Percentiles rank a stretch among this genome's conserved stretches.
Evolutionary conservation across 1,139 yeast species (phyloP).

Genomic region (Meyerozyma guilliermondii): DNA sequence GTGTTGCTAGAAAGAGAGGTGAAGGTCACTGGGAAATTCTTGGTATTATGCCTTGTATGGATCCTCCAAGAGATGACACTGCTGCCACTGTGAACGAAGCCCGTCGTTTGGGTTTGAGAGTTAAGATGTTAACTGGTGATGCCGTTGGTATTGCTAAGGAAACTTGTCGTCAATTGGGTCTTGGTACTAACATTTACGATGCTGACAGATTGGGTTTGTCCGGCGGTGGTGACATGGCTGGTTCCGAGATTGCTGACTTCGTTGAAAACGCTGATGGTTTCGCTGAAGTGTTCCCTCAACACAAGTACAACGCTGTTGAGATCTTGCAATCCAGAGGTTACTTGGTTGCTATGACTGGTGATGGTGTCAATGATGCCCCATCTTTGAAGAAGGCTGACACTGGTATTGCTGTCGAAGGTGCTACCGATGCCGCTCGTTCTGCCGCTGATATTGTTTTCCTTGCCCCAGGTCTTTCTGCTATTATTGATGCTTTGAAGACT

Average conservation of each 20-base stretch:
- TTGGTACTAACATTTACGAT: slow-evolving; percentile 95
- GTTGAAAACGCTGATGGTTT: slow-evolving; percentile 97
- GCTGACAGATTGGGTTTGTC: slow-evolving; percentile 96
- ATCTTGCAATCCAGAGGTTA: slow-evolving; percentile 87
- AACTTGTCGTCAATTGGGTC: slow-evolving; percentile 96
- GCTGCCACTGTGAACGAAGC: slow-evolving; percentile 95
- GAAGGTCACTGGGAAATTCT: slow-evolving; percentile 98
- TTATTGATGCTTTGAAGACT: slow-evolving; percentile 89
- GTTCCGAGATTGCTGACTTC: slow-evolving; percentile 92
- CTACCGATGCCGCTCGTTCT: slow-evolving; percentile 93
- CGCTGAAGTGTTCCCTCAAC: slow-evolving; percentile 97
- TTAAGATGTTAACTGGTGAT: slow-evolving; percentile 98
- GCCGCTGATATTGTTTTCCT: slow-evolving; percentile 96
- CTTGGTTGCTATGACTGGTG: slow-evolving; percentile 98
- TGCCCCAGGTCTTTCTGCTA: slow-evolving; percentile 95
- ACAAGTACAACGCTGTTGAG: slow-evolving; percentile 89
- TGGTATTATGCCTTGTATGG: slow-evolving; percentile 99
- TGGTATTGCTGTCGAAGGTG: slow-evolving; percentile 97
- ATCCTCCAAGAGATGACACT: slow-evolving; percentile 98
- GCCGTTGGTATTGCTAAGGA: slow-evolving; percentile 99
- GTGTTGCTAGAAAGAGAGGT: slow-evolving; percentile 99
- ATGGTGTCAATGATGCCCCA: slow-evolving; percentile 97
- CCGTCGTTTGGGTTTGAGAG: slow-evolving; percentile 88
- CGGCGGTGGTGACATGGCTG: slow-evolving; percentile 95
- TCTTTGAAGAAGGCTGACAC: slow-evolving; percentile 95